A percentile compares a stretch with the other conserved stretches of the same genome.
These are phyloP conservation scores for Guadua angustifolia DNA, from an alignment of 176 grass and related monocot genomes.

Conservation along the genomic window DNA sequence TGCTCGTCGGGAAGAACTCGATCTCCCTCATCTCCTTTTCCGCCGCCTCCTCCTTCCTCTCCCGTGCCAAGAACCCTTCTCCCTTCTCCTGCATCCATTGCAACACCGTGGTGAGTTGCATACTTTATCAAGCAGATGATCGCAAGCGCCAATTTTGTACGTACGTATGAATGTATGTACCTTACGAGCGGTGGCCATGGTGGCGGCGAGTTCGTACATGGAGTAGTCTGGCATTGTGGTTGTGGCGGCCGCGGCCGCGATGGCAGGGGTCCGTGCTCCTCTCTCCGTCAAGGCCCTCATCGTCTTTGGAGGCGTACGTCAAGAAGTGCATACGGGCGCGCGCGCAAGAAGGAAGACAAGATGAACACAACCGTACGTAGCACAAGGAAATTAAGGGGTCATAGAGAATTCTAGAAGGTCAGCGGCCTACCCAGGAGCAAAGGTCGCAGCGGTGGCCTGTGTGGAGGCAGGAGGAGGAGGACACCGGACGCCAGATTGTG, in stretches of 20 bases:
- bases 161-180: conserved; percentile 8
- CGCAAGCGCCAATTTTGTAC: background rate
- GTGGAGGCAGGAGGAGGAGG: conserved; percentile 49
- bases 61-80: conserved; percentile 1
- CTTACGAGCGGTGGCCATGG: conserved; percentile 50
- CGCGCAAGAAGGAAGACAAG: background rate
- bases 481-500: conserved; percentile 50
- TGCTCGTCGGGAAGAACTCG: conserved; percentile 65
- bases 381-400: background rate
- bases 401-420: background rate
- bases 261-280: background rate
- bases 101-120: background rate
- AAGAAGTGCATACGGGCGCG: conserved; percentile 3
- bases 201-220: conserved; percentile 54
- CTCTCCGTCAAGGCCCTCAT: conserved; percentile 36
- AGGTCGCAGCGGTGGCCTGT: conserved; percentile 56
- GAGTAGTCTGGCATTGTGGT: conserved; percentile 37
- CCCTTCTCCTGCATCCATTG: background rate
- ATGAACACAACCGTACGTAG: background rate
- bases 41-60: conserved; percentile 9
- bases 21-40: conserved; percentile 59
- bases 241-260: background rate
- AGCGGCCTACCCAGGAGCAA: conserved; percentile 56
- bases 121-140: background rate
- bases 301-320: conserved; percentile 37